Percentiles rank a stretch among this genome's conserved stretches.
Evolutionary conservation across 2,329 filamentous ascomycete species (phyloP).

Genomic region (Aspergillus latus): DNA sequence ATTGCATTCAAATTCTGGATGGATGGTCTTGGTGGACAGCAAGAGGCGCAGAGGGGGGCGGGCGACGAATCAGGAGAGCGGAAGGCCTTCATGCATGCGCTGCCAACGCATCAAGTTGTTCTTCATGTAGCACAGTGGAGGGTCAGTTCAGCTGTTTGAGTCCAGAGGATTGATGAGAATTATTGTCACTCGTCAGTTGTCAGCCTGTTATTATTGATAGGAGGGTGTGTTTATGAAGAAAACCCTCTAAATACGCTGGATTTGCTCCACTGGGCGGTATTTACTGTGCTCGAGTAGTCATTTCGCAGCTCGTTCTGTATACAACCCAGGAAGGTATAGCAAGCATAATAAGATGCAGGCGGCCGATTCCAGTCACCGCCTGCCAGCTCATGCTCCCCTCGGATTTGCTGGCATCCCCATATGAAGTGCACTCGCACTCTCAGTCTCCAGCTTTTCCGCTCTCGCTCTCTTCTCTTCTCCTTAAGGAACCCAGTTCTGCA

Average conservation of each 20-base stretch:
- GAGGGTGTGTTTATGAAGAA: neutral
- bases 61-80: constrained; percentile 30
- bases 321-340: neutral
- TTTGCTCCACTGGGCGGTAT: neutral
- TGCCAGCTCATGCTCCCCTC: constrained; percentile 15
- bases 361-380: constrained; percentile 33
- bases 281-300: too few relatives aligned
- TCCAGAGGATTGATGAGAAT: neutral
- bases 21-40: constrained; percentile 11
- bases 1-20: neutral
- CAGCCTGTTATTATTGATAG: neutral
- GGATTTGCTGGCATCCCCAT: constrained; percentile 20
- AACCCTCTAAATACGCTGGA: neutral
- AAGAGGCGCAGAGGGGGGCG: constrained; percentile 26
- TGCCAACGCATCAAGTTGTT: constrained; percentile 26
- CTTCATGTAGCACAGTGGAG: constrained; percentile 5
- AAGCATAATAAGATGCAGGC: constrained; percentile 25
- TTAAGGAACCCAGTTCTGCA: constrained; percentile 13
- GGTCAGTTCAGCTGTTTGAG: neutral
- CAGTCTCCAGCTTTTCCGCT: too few relatives aligned
- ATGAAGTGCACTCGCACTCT: neutral
- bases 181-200: neutral
- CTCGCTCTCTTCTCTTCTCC: constrained; percentile 9
- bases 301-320: neutral
- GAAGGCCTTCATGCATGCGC: constrained; percentile 35